Conservation (phyloP, 2,329 filamentous ascomycete genomes). For the Exophiala viscosa region DNA sequence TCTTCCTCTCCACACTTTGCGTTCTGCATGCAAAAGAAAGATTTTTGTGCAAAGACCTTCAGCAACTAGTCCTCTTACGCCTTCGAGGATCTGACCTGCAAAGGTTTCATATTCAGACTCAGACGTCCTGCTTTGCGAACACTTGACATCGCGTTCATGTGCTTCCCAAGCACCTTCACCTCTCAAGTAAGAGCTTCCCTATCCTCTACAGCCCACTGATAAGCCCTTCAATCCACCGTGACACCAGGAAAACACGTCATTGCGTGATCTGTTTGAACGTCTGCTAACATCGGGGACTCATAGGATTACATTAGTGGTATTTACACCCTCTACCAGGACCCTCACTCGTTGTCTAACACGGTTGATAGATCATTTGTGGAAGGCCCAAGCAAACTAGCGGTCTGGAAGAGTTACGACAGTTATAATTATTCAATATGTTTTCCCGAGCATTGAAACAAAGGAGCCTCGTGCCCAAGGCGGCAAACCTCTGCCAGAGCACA, state of each 20-base stretch:
- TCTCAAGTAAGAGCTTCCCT: constrained; percentile 64
- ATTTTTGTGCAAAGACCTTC: constrained; percentile 16
- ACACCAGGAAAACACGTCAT: constrained; percentile 22
- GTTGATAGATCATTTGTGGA: constrained; percentile 61
- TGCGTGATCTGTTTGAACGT: constrained; percentile 3
- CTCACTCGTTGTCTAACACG: constrained; percentile 23
- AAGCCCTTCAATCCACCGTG: constrained; percentile 16
- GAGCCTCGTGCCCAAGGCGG: constrained; percentile 45
- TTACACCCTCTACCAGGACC: constrained; percentile 26
- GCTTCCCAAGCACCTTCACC: constrained; percentile 76
- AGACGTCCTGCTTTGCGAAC: constrained; percentile 10
- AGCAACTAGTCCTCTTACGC: constrained; percentile 10
- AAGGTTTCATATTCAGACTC: constrained; percentile 5
- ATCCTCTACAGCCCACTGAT: constrained; percentile 22
- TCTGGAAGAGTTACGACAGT: constrained; percentile 26
- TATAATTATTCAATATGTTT: constrained; percentile 48
- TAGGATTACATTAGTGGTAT: constrained; percentile 64
- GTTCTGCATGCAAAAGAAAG: constrained; percentile 11
- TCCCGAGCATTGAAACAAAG: constrained; percentile 53
- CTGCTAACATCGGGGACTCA: constrained; percentile 34
- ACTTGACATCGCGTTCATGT: constrained; percentile 51
- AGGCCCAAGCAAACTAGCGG: constrained; percentile 60
- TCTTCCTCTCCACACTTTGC: constrained; percentile 14
- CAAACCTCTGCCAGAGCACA: constrained; percentile 37
- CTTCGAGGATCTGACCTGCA: constrained; percentile 4